Conservation (phyloP, 169 alveolate species). For the Cyclospora cayetanensis region DNA sequence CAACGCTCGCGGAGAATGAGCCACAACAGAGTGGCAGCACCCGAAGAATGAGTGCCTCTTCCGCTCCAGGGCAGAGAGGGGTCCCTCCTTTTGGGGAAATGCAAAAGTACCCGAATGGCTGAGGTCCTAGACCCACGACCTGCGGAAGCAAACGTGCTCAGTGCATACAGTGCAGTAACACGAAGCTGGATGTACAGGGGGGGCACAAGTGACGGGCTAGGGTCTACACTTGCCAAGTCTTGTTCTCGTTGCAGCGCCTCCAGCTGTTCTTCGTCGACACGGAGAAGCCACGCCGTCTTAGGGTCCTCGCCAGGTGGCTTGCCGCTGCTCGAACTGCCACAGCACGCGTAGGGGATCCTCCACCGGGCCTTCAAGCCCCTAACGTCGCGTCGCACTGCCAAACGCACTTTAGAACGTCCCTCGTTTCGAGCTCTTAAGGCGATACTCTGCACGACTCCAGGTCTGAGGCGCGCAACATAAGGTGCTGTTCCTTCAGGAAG, state of each 20-base stretch:
- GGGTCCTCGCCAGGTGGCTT: not conserved
- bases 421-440: not conserved
- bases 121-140: constrained; percentile 30
- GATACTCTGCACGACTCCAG: not conserved
- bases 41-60: constrained; percentile 8
- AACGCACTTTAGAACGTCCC: not conserved
- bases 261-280: not conserved
- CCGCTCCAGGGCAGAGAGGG: not conserved
- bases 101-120: constrained; percentile 41
- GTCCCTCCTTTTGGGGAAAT: not conserved
- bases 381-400: not conserved
- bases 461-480: not conserved
- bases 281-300: constrained; percentile 41
- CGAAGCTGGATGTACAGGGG: not conserved
- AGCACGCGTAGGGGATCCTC: not conserved
- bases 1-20: not conserved
- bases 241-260: not conserved
- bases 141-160: not conserved
- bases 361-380: not conserved
- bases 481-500: not conserved
- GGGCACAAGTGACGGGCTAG: not conserved
- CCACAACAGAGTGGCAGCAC: constrained; percentile 62
- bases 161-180: not conserved
- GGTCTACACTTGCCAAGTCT: constrained; percentile 27
- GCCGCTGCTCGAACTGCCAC: not conserved